Evolutionary conservation across 805 yeast genomes (phyloP).

Genomic region (Brettanomyces bruxellensis): DNA sequence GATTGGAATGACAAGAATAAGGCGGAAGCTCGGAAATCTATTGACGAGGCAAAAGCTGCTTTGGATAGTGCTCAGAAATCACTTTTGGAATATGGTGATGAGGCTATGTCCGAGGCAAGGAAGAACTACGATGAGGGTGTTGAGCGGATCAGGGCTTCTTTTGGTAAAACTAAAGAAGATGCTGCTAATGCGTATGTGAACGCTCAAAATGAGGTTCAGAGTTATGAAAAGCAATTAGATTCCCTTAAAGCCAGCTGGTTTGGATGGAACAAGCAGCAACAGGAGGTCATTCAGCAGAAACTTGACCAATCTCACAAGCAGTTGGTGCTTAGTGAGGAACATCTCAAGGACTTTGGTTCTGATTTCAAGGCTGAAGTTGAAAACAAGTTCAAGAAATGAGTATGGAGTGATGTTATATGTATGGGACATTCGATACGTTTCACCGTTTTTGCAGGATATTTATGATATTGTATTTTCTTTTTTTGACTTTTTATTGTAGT

Average conservation of each 20-base stretch:
- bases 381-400: too few species aligned
- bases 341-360: slow-evolving; percentile 12
- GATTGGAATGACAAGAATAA: slow-evolving; percentile 26
- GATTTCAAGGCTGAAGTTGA: neutral
- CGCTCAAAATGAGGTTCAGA: slow-evolving; percentile 11
- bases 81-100: slow-evolving; percentile 20
- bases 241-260: neutral
- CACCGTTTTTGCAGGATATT: too few species aligned
- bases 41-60: slow-evolving; percentile 23
- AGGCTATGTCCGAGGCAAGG: slow-evolving; percentile 20
- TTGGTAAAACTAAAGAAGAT: slow-evolving; percentile 1
- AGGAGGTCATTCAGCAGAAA: slow-evolving; percentile 16
- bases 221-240: slow-evolving; percentile 2
- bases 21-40: slow-evolving; percentile 23
- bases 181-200: slow-evolving; percentile 11
- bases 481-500: too few species aligned
- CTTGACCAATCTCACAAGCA: slow-evolving; percentile 17
- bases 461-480: neutral
- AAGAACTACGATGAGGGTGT: slow-evolving; percentile 11
- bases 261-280: neutral
- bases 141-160: neutral
- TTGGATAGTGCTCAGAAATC: slow-evolving; percentile 23
- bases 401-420: too few species aligned
- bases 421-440: too few species aligned
- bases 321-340: slow-evolving; percentile 16